Evolutionary conservation across 2,329 filamentous ascomycete genomes (phyloP), one percentile per base, ranked within the genome.

Genomic region (Aspergillus tamarii): DNA sequence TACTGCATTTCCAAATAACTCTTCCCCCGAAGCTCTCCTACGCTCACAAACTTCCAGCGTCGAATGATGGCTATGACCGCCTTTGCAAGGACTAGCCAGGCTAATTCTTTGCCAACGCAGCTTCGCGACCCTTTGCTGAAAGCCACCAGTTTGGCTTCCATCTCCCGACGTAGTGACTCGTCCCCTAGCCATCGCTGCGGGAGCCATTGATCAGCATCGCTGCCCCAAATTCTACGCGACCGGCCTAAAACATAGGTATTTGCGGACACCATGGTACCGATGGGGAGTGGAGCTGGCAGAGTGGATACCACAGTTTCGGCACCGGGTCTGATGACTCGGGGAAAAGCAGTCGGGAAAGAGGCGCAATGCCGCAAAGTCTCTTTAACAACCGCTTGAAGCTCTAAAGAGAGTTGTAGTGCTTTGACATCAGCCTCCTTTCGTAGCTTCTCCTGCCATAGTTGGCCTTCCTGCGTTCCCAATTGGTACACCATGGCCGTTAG

Each of bases 1-100:
- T 69, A 69, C 57, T 67, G 63, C 67, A 68, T 69, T 59, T 68
- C 66, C 53, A 69, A 48, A 34, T 61, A 68, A 41, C 61, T 67
- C 46, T 57, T 61, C 5, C 67, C 66, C 10, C 46, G 21, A 32
- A 68, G 52, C 23, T 58, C 43, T n/a, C 64, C 67, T 10, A 61
- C 32, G 43, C 64, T 64, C 19, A 32, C 52, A 39, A 68, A 43
- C 23, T 56, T 62, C 66, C 66, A 67, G 26, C 41, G 57, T 30
- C 54, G 54, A 26, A 67, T 12, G n/a, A 67, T 50, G 23, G 46
- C 60, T 46, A 61, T 59, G 32, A 60, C 59, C 3, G 65, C 67
- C 32, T 59, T 61, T 0, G 61, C 65, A 23, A 69, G 12, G 12
- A 69, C 46, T 7, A 69, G 63, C 62, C 62, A 39, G 11, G 65